Percentiles rank a stretch among this genome's conserved stretches.
Evolutionary conservation across 2,329 filamentous ascomycete species (phyloP).

Genomic region (Lecanicillium sp.): DNA sequence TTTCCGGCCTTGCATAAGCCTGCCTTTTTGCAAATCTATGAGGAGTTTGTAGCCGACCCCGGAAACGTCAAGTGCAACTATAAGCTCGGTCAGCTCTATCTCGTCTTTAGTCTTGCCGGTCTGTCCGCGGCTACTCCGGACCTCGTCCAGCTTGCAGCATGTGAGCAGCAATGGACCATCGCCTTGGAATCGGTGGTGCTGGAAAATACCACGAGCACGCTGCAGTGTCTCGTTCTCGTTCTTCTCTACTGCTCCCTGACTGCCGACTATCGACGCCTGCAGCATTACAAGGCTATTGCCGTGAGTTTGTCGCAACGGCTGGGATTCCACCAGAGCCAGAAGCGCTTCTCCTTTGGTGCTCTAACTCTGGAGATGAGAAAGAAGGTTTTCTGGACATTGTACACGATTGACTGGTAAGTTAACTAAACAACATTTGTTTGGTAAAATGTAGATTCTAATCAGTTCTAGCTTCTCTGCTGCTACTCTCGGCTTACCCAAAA

Average conservation of each 20-base stretch:
- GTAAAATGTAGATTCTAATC: too few relatives aligned
- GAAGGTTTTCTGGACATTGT: slow-evolving; percentile 95
- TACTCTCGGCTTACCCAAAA: slow-evolving; percentile 76
- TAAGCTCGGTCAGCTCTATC: slow-evolving; percentile 77
- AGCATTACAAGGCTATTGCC: slow-evolving; percentile 86
- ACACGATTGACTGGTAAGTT: slow-evolving; percentile 80
- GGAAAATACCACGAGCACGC: slow-evolving; percentile 71
- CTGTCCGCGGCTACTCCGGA: slow-evolving; percentile 51
- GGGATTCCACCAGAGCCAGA: slow-evolving; percentile 85
- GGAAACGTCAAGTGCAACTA: slow-evolving; percentile 70
- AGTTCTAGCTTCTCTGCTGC: slow-evolving; percentile 71
- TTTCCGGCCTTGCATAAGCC: slow-evolving; percentile 91
- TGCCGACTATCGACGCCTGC: slow-evolving; percentile 74
- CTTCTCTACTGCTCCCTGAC: slow-evolving; percentile 83
- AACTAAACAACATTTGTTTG: too few relatives aligned
- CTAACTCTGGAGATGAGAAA: slow-evolving; percentile 84
- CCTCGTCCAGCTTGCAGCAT: slow-evolving; percentile 45
- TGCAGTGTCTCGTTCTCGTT: slow-evolving; percentile 84
- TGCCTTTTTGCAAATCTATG: slow-evolving; percentile 77
- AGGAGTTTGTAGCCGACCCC: slow-evolving; percentile 71
- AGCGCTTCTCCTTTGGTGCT: slow-evolving; percentile 73
- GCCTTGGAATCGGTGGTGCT: slow-evolving; percentile 68
- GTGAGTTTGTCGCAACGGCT: slow-evolving; percentile 79
- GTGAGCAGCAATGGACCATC: slow-evolving; percentile 75
- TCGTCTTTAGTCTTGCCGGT: slow-evolving; percentile 87